Evolutionary conservation across 2,329 filamentous ascomycete species (phyloP), one percentile per base, ranked within the genome.

Genomic region (Seiridium unicorne): DNA sequence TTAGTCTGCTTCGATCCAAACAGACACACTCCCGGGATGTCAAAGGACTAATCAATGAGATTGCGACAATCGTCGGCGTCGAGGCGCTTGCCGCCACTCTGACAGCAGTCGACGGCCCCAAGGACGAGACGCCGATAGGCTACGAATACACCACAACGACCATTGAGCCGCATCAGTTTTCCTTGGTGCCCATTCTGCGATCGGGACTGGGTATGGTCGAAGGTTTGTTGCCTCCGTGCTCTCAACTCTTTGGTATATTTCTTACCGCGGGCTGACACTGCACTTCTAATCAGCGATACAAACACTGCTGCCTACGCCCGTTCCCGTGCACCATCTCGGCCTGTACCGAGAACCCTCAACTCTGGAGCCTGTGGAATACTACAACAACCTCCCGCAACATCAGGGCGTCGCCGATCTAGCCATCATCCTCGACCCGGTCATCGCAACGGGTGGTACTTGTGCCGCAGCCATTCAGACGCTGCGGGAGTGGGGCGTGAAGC

Each of bases 171-270:
- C 76, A 81, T 54, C 84, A 84, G 61, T 85, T 97, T 66, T 93
- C 89, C 57, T 84, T 98, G 57, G 89, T 98, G 3, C 94, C 94
- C 44, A 96, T 98, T 74, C 85, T 98, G n/a, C 86, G 94, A 62
- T 96, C 92, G 3, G 94, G 94, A 34, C 81, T 97, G 46, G 91
- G 87, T 73, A 97, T 98, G 93, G 85, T 96, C 48, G 91, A 96
- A 71, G 90, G 89, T 90, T 68, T 31, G 74, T 26, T 72, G 38
- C 38, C 38, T 13, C 38, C 38, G 7, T 42, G 26, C 5, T 34
- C 10, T 31, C 31, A 8, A n/a, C n/a, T 55, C 40, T 13, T 40
- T 40, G 48, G 1, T 26, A 13, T 49, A 13, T 26, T 26, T 26
- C 18, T 26, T n/a, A 44, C 9, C 18, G 18, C 18, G 18, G 38